These are phyloP conservation scores for Capniomyces stellatus DNA, from an alignment of 371 early-diverging fungal genomes.

Conservation along the genomic window DNA sequence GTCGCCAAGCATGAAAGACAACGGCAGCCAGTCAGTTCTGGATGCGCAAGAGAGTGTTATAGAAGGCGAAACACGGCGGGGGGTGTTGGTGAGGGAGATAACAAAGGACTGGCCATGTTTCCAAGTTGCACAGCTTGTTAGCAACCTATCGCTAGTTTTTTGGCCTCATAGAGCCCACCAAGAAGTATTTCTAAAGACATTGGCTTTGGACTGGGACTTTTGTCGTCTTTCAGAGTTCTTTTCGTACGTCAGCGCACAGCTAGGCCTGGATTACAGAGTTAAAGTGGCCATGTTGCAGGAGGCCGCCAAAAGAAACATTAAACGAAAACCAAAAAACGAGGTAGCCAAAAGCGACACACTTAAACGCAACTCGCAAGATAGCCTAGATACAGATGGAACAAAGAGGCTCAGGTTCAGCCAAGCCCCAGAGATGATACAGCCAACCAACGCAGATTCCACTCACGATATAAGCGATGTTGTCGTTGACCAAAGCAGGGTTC, in stretches of 20 bases:
- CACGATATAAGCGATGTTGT: no score
- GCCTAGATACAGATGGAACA: no score
- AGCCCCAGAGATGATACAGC: no score
- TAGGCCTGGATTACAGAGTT: conserved; percentile 47
- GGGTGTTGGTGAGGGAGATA: conserved; percentile 22
- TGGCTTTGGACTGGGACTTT: conserved; percentile 56
- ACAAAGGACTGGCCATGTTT: conserved; percentile 24
- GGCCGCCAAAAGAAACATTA: conserved; percentile 26
- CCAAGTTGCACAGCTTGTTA: conserved; percentile 24
- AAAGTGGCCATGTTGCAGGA: conserved; percentile 54
- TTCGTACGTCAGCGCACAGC: conserved; percentile 40
- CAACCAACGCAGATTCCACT: no score
- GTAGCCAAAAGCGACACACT: no score
- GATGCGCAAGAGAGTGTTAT: conserved; percentile 4
- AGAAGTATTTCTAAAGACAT: conserved; percentile 40
- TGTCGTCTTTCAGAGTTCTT: conserved; percentile 56
- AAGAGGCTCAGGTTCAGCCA: no score
- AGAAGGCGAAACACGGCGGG: conserved; percentile 20
- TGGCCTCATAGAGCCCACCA: conserved; percentile 26
- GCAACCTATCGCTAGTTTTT: conserved; percentile 13
- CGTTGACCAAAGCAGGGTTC: no score
- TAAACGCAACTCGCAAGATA: no score
- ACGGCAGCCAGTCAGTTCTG: not conserved
- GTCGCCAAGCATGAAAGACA: not conserved
- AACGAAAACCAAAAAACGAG: no score